These are phyloP conservation scores for Daldinia concentrica DNA, from an alignment of 495 filamentous ascomycete species.

Conservation along the genomic window DNA sequence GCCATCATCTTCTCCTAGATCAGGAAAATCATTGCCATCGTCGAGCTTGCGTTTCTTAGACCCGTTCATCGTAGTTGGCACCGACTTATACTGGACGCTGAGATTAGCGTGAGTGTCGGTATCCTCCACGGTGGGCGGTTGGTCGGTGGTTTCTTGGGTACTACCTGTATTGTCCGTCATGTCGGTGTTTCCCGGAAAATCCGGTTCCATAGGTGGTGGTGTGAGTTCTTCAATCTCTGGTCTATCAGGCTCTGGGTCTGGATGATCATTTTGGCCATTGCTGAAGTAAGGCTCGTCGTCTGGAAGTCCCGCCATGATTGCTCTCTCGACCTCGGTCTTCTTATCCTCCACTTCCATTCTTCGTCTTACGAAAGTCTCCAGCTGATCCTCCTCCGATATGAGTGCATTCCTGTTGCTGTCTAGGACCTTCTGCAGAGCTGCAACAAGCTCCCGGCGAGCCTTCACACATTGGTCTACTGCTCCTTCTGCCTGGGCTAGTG, in stretches of 20 bases:
- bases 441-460: conserved; percentile 78
- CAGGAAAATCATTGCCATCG: conserved; percentile 69
- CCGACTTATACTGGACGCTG: conserved; percentile 57
- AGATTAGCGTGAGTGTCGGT: conserved; percentile 63
- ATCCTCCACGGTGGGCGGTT: conserved; percentile 51
- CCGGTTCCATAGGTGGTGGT: conserved; percentile 63
- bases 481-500: conserved; percentile 87
- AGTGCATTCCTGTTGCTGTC: conserved; percentile 76
- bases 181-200: conserved; percentile 44
- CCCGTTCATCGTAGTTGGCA: conserved; percentile 54
- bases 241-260: conserved; percentile 64
- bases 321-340: conserved; percentile 87
- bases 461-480: conserved; percentile 92
- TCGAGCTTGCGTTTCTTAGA: conserved; percentile 82
- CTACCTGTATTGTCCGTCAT: conserved; percentile 23
- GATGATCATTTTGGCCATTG: conserved; percentile 47
- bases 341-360: conserved; percentile 74
- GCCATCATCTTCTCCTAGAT: conserved; percentile 74
- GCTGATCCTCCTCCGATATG: conserved; percentile 69
- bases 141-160: conserved; percentile 47
- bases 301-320: conserved; percentile 80
- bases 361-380: conserved; percentile 65
- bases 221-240: conserved; percentile 87
- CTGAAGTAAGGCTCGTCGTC: conserved; percentile 49
- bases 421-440: conserved; percentile 83